These are phyloP conservation scores for Xylaria polymorpha DNA, from an alignment of 2,329 filamentous ascomycete genomes.

Conservation along the genomic window DNA sequence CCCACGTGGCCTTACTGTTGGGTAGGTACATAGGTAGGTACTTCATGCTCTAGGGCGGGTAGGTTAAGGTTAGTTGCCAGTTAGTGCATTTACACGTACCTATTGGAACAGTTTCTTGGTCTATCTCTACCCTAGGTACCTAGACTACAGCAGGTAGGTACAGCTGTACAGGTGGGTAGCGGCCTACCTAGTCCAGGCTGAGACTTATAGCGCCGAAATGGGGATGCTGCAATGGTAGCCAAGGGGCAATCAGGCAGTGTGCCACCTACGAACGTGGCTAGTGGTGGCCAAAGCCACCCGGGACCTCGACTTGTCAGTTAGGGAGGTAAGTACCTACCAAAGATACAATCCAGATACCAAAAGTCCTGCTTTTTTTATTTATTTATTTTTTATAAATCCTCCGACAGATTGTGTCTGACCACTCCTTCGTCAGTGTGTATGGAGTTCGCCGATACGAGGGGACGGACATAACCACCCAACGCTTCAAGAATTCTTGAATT, in stretches of 20 bases:
- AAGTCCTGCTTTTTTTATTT: neutral
- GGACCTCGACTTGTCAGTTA: neutral
- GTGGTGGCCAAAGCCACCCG: conserved; percentile 32
- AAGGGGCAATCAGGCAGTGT: neutral
- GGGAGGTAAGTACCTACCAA: neutral
- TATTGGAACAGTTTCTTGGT: neutral
- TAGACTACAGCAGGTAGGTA: neutral
- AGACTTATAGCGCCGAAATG: neutral
- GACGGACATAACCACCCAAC: conserved; percentile 11
- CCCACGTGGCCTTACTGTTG: too few relatives aligned
- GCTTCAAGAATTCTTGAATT: conserved; percentile 1
- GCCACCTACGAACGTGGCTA: conserved; percentile 34
- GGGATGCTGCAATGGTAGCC: neutral
- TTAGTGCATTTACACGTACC: conserved; percentile 25
- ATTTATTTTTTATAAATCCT: neutral
- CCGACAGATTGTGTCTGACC: conserved; percentile 18
- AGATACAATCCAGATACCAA: neutral
- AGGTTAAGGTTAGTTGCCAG: too few relatives aligned
- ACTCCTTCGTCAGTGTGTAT: conserved; percentile 19
- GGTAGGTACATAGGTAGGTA: too few relatives aligned
- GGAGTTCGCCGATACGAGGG: conserved; percentile 28
- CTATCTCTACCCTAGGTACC: too few relatives aligned
- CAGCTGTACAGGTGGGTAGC: conserved; percentile 10
- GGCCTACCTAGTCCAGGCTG: conserved; percentile 7
- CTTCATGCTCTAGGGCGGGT: too few relatives aligned